Percentiles rank a stretch among this genome's conserved stretches.
Conservation (phyloP, 148 eudicot genomes). For the Pharnaceum exiguum region DNA sequence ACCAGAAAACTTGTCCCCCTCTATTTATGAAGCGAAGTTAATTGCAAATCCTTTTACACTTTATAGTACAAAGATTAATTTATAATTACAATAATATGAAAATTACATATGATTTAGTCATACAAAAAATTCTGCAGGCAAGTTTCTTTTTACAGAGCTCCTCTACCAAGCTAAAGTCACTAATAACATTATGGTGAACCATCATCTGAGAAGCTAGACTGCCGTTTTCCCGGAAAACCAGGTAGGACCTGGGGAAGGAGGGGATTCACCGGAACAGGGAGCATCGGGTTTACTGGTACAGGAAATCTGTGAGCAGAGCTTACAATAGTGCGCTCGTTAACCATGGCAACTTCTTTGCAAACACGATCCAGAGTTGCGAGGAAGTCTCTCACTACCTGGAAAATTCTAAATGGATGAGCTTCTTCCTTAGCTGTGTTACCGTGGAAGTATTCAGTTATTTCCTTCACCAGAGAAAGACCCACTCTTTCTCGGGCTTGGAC, state of each 20-base stretch:
- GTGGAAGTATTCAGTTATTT: conserved; percentile 92
- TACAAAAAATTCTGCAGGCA: conserved; percentile 21
- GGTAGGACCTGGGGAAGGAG: conserved; percentile 43
- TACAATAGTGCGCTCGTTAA: conserved; percentile 59
- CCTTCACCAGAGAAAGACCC: conserved; percentile 83
- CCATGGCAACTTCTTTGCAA: conserved; percentile 90
- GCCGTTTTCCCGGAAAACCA: conserved; percentile 39
- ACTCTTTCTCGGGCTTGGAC: conserved; percentile 86
- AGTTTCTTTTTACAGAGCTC: conserved; percentile 32
- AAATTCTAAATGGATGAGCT: conserved; percentile 95
- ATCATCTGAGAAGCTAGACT: conserved; percentile 52
- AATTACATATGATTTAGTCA: conserved; percentile 17
- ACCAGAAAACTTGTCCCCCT: neutral
- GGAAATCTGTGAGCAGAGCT: conserved; percentile 70
- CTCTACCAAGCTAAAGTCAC: conserved; percentile 17
- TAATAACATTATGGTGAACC: conserved; percentile 32
- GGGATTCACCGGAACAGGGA: conserved; percentile 56
- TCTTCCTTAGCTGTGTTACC: conserved; percentile 96
- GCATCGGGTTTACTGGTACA: conserved; percentile 55
- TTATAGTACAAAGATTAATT: conserved; percentile 20
- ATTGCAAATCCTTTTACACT: conserved; percentile 39
- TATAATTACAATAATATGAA: conserved; percentile 27
- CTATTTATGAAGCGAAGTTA: conserved; percentile 10
- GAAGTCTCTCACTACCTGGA: conserved; percentile 89
- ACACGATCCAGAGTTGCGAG: conserved; percentile 68